Evolutionary conservation across 2,329 filamentous ascomycete species (phyloP).

Genomic region (Corynespora cassiicola): DNA sequence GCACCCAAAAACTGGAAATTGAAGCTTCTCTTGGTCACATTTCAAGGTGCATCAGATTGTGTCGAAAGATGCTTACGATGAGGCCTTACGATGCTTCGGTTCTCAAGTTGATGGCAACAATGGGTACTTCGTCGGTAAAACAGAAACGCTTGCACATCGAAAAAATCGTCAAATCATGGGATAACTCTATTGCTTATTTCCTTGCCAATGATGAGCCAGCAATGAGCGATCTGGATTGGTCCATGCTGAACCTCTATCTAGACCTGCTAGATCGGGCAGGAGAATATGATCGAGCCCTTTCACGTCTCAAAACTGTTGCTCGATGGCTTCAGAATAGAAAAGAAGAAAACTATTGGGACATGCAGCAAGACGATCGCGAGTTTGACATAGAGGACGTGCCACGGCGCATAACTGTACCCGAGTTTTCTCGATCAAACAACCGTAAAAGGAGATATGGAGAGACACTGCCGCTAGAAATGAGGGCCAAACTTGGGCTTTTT

Average conservation of each 20-base stretch:
- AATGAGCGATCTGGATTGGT: slow-evolving; percentile 69
- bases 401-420: slow-evolving; percentile 67
- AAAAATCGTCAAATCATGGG: slow-evolving; percentile 59
- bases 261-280: slow-evolving; percentile 75
- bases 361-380: slow-evolving; percentile 79
- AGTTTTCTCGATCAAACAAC: slow-evolving; percentile 66
- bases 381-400: slow-evolving; percentile 79
- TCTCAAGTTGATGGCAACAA: slow-evolving; percentile 62
- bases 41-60: slow-evolving; percentile 43
- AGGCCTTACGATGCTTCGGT: slow-evolving; percentile 62
- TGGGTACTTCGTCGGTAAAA: slow-evolving; percentile 60
- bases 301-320: slow-evolving; percentile 72
- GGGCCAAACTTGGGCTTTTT: slow-evolving; percentile 83
- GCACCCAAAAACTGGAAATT: slow-evolving; percentile 62
- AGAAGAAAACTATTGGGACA: slow-evolving; percentile 79
- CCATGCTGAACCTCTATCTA: slow-evolving; percentile 83
- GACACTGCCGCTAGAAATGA: slow-evolving; percentile 79
- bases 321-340: slow-evolving; percentile 83
- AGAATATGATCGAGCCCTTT: slow-evolving; percentile 70
- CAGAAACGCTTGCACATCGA: slow-evolving; percentile 53
- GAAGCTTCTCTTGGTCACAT: slow-evolving; percentile 55
- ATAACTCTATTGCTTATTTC: slow-evolving; percentile 59
- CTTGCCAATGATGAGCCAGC: slow-evolving; percentile 48
- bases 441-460: slow-evolving; percentile 70
- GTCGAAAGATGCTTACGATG: slow-evolving; percentile 61